A percentile compares a stretch with the other conserved stretches of the same genome.
Evolutionary conservation across 352 stramenopile species (phyloP).

Genomic region (Phytophthora megakarya): DNA sequence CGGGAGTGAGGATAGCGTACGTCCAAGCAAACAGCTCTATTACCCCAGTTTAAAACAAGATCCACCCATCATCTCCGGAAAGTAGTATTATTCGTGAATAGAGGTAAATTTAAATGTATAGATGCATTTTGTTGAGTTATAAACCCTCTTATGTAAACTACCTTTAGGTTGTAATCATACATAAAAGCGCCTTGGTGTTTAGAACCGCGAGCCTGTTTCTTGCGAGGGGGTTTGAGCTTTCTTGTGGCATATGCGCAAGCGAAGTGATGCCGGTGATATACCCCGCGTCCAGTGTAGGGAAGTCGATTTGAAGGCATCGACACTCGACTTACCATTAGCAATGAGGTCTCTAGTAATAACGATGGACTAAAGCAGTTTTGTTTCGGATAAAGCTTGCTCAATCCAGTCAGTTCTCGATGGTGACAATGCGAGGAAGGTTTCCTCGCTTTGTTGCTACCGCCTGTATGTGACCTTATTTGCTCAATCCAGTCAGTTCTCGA

Average conservation of each 20-base stretch:
- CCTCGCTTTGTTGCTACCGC: too few relatives aligned
- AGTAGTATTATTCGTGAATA: background rate
- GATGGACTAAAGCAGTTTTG: too few relatives aligned
- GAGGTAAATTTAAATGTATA: background rate
- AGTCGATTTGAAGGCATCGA: background rate
- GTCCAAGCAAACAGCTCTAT: conserved; percentile 13
- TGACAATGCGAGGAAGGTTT: background rate
- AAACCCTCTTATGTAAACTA: background rate
- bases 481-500: background rate
- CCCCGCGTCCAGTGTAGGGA: too few relatives aligned
- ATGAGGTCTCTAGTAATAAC: background rate
- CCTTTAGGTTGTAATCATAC: background rate
- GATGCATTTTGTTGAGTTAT: too few relatives aligned
- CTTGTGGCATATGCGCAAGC: conserved; percentile 26
- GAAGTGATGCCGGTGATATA: conserved; percentile 2
- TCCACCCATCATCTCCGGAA: conserved; percentile 10
- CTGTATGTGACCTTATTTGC: too few relatives aligned
- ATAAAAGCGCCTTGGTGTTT: background rate
- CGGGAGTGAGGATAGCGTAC: conserved; percentile 25
- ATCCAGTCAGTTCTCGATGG: background rate
- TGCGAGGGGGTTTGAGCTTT: conserved; percentile 5
- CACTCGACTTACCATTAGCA: background rate
- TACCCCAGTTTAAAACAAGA: conserved; percentile 22
- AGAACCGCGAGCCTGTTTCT: conserved; percentile 20
- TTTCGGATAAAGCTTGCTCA: too few relatives aligned